Evolutionary conservation across 306 rosid genomes (phyloP).

Genomic region (Alnus rubra): DNA sequence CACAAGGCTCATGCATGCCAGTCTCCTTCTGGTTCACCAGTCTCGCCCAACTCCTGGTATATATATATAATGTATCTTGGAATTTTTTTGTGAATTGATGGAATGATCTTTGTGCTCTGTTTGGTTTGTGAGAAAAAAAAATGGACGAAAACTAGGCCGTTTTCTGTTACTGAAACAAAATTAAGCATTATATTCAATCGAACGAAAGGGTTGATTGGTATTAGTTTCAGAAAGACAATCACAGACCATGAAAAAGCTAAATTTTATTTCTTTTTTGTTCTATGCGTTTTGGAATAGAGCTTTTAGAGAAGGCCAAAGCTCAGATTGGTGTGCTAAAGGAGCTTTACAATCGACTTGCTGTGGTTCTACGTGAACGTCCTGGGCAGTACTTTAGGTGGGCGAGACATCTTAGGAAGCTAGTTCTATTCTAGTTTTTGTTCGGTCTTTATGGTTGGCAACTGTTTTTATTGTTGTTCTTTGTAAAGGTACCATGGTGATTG

Average conservation of each 20-base stretch:
- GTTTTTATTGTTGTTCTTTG: background rate
- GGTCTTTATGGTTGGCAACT: conserved; percentile 21
- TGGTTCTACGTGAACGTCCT: conserved; percentile 56
- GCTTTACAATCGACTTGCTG: conserved; percentile 71
- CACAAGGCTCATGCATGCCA: conserved; percentile 64
- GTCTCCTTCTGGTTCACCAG: conserved; percentile 82
- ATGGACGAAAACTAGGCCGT: background rate
- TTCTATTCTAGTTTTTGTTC: background rate
- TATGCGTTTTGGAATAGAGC: conserved; percentile 41
- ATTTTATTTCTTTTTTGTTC: background rate
- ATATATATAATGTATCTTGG: background rate
- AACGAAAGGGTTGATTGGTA: background rate
- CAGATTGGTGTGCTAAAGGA: conserved; percentile 69
- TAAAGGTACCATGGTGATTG: conserved; percentile 90
- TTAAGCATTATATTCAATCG: background rate
- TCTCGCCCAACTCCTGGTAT: conserved; percentile 83
- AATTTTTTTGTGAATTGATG: background rate
- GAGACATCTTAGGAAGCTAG: background rate
- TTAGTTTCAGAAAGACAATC: background rate
- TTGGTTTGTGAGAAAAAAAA: background rate
- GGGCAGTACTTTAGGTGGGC: conserved; percentile 71
- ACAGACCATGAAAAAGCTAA: background rate
- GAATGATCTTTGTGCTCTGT: background rate
- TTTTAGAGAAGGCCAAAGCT: conserved; percentile 73
- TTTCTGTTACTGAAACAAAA: background rate